Base-by-base conservation (phyloP, 2,329 filamentous ascomycete genomes). In the Fonsecaea multimorphosa region DNA sequence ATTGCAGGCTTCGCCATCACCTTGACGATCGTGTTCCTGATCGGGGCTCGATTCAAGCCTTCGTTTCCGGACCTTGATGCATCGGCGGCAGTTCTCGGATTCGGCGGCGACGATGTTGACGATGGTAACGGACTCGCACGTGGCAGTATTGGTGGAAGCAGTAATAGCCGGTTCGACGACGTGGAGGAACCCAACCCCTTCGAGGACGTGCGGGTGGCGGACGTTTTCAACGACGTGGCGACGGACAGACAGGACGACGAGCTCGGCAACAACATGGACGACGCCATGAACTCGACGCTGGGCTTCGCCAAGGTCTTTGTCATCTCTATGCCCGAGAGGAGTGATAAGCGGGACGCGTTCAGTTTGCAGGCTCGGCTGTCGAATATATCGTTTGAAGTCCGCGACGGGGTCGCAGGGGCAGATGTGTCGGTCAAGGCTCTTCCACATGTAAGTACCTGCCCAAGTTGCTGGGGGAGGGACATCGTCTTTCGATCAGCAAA, bases 271-370 rank as follows among this genome's bases (percentile, higher is more conserved):
- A 53, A n/a, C 9, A 38, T 52, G 16, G 31, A n/a, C 12, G 58
- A 60, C 31, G n/a, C 46, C 22, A 60, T 38, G 58, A 69, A 67
- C 53, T 65, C 64, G 34, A 67, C 68, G n/a, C 51, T 72, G 22
- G 70, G 70, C 19, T 68, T 69, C 31, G 62, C 82, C 53, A 79
- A 80, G 51, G 74, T 84, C 27, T 81, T 82, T 60, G 78, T 81
- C 19, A 75, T 85, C 53, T 78, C 80, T 6, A 74, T 85, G 16
- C 79, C 81, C 3, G 76, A 80, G 46, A 76, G 83, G 32, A 80
- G 77, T 2, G 83, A 85, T 71, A 82, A 83, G 68, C 78, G 80
- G 54, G 83, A 85, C 76, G 79, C 78, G 2, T 73, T 85, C 14
- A 73, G 77, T 1, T 72, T 85, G 5, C 76, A 78, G 3, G 76